A percentile compares a stretch with the other conserved stretches of the same genome.
These are phyloP conservation scores for Pilaira anomala DNA, from an alignment of 192 early-diverging fungal species.

Conservation along the genomic window DNA sequence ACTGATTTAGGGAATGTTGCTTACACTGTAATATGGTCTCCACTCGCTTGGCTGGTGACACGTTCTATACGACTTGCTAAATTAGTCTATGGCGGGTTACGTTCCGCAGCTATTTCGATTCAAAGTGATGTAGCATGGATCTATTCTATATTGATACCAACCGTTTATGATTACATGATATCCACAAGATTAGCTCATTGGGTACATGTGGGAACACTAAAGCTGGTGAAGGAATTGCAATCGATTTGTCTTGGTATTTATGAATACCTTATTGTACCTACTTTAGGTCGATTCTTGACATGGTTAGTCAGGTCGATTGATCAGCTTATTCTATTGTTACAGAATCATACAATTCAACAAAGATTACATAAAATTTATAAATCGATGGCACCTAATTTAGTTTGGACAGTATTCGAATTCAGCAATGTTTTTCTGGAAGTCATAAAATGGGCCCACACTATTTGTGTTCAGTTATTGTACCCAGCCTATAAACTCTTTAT, in stretches of 20 bases:
- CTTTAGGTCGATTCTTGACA: neutral
- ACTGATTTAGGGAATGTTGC: neutral
- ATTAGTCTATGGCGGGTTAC: neutral
- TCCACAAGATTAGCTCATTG: neutral
- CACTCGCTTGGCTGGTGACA: neutral
- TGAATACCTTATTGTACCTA: neutral
- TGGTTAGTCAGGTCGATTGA: neutral
- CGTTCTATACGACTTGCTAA: neutral
- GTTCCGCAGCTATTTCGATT: neutral
- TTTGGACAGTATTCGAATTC: neutral
- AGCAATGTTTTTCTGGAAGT: neutral
- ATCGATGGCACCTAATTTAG: neutral
- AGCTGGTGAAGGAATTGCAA: neutral
- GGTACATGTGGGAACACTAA: neutral
- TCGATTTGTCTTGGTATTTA: neutral
- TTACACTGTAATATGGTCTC: neutral
- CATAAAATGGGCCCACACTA: neutral
- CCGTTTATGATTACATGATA: neutral
- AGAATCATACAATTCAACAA: neutral
- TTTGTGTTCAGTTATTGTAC: neutral
- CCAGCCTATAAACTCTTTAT: neutral
- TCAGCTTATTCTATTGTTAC: neutral
- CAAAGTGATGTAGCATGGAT: neutral
- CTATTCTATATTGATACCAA: neutral
- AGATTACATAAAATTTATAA: neutral